These are phyloP conservation scores for Zygosaccharomyces bailii DNA, from an alignment of 805 yeast species.

Conservation along the genomic window DNA sequence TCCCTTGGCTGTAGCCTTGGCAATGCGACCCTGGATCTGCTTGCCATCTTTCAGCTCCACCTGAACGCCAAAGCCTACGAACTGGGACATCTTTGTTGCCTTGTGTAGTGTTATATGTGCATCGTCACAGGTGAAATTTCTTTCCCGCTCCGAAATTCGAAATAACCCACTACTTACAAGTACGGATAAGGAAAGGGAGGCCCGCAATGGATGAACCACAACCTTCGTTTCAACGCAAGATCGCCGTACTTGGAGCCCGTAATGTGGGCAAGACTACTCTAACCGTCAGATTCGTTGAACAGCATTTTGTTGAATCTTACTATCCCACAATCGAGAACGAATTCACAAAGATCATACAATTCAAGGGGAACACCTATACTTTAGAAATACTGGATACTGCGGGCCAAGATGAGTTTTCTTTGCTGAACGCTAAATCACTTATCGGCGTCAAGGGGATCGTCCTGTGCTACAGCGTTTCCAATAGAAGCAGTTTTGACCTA, in stretches of 20 bases:
- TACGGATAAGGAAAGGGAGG: not conserved
- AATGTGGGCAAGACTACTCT: constrained; percentile 86
- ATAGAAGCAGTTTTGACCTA: constrained; percentile 73
- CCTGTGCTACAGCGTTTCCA: constrained; percentile 76
- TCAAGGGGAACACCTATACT: constrained; percentile 70
- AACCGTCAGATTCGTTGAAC: constrained; percentile 81
- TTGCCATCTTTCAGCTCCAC: constrained; percentile 43
- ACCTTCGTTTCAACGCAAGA: constrained; percentile 44
- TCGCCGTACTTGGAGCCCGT: constrained; percentile 84
- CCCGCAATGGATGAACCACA: not conserved
- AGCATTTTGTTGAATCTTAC: constrained; percentile 82
- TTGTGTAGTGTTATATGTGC: not conserved
- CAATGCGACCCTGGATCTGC: constrained; percentile 40
- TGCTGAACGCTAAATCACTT: constrained; percentile 72
- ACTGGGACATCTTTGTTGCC: constrained; percentile 35
- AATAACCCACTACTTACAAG: not conserved
- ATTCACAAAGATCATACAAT: constrained; percentile 63
- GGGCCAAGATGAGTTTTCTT: constrained; percentile 86
- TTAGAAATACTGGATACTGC: constrained; percentile 89
- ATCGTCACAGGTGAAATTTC: not conserved
- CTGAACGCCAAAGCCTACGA: constrained; percentile 46
- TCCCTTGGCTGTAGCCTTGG: constrained; percentile 41
- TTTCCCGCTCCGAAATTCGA: not conserved
- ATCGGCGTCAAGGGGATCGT: constrained; percentile 83
- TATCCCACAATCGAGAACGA: constrained; percentile 91